Conservation (phyloP, 257 asterid genomes). For the Parsonsia alboflavescens region DNA sequence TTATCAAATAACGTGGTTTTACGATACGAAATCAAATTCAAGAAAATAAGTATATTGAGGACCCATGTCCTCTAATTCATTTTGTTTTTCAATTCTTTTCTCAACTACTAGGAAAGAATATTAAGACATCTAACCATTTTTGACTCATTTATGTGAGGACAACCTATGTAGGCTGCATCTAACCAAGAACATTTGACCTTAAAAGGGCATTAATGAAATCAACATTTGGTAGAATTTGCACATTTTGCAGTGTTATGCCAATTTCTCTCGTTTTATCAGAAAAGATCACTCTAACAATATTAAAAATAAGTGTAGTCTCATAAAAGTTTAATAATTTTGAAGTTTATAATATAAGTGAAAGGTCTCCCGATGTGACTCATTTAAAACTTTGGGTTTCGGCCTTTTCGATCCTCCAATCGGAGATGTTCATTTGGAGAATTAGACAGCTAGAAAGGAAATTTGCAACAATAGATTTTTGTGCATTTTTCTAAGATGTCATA, state of each 20-base stretch:
- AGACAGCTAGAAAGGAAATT: background rate
- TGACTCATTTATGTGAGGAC: background rate
- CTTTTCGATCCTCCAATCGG: background rate
- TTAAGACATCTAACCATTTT: background rate
- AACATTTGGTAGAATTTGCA: background rate
- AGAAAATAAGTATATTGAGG: too few relatives aligned
- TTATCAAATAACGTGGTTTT: too few relatives aligned
- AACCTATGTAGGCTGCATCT: background rate
- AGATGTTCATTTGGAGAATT: background rate
- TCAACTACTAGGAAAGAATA: slow-evolving; percentile 1
- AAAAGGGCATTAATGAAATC: background rate
- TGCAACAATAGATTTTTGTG: background rate
- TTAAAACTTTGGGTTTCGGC: too few relatives aligned
- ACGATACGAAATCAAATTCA: too few relatives aligned
- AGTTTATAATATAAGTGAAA: background rate
- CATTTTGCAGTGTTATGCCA: background rate
- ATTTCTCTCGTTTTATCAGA: background rate
- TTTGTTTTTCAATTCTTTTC: background rate
- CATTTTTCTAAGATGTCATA: too few relatives aligned
- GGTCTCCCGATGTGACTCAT: background rate
- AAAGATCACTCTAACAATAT: too few relatives aligned
- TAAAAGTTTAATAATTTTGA: too few relatives aligned
- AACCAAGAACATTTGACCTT: background rate
- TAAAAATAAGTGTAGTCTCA: too few relatives aligned
- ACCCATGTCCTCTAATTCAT: background rate